Base-by-base conservation (phyloP, 2,329 filamentous ascomycete species). In the Pseudocercospora eumusae region DNA sequence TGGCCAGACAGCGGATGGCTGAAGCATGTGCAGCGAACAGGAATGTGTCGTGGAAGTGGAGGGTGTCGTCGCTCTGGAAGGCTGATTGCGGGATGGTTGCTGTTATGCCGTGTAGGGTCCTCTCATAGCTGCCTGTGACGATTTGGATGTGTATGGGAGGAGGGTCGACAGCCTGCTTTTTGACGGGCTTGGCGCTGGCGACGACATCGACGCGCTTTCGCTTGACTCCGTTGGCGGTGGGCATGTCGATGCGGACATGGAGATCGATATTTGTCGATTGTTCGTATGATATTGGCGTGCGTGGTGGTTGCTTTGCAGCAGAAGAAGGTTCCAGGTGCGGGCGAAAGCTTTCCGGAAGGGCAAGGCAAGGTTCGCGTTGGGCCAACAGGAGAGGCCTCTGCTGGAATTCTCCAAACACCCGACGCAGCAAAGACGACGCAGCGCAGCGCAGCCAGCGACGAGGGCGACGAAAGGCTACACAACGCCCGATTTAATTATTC, bases 1-100 rank as follows among this genome's bases (percentile, higher is more conserved):
- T 79, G 23, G 93, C 92, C 33, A 99, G 83, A 74, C 91, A 96
- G 70, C 92, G 89, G 74, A 99, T 91, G 4, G 95, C 89, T 11
- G 93, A 96, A 60, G 87, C 84, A 78, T 99, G 95, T 13, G 95
- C 93, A 73, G 93, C 91, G 84, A 99, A 97, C 61, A 99, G 85
- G 76, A 99, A 99, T 0, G 91, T 93, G 76, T 98, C 93, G 68
- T 91, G 86, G 74, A 97, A 98, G 56, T 87, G 82, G 59, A 88
- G 81, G 18, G 72, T 69, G 40, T 74, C 59, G 21, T 67, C 64
- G 9, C 15, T 28, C n/a, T 11, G 28, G 7, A 63, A 52, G 20
- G 40, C 52, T 44, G 60, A 53, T 13, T 13, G 69, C 23, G 83
- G 81, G 57, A 96, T 80, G 1, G 86, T 86, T n/a, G 90, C 92